Percentiles rank a stretch among this genome's conserved stretches.
Conservation (phyloP, 2,329 filamentous ascomycete species). For the Cercospora citrullina region DNA sequence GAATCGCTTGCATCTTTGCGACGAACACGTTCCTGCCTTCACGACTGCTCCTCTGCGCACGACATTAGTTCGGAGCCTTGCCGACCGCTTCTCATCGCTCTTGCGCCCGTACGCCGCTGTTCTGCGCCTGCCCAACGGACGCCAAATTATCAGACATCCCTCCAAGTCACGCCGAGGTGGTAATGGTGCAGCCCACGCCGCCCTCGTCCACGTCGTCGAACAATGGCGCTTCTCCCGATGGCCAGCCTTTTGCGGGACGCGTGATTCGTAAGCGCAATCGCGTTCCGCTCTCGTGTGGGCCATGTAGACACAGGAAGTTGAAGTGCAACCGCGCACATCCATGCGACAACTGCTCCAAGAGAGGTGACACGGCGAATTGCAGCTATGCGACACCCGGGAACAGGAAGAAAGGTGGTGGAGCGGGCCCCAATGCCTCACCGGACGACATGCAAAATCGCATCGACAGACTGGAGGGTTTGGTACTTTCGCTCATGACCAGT, state of each 20-base stretch:
- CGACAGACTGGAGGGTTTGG: slow-evolving; percentile 87
- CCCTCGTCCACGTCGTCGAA: slow-evolving; percentile 75
- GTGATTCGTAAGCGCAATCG: slow-evolving; percentile 90
- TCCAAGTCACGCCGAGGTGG: slow-evolving; percentile 3
- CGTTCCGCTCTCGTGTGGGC: slow-evolving; percentile 86
- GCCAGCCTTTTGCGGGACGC: slow-evolving; percentile 60
- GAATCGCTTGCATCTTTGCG: background rate
- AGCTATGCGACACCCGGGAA: slow-evolving; percentile 71
- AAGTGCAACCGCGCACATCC: slow-evolving; percentile 93
- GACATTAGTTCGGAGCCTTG: background rate
- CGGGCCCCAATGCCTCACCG: slow-evolving; percentile 55
- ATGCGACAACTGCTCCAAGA: slow-evolving; percentile 92
- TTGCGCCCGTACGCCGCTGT: background rate
- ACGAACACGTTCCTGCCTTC: background rate
- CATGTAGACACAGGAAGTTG: slow-evolving; percentile 90
- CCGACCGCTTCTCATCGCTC: background rate
- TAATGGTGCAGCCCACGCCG: slow-evolving; percentile 59
- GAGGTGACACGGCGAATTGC: slow-evolving; percentile 77
- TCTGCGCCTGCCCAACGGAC: background rate
- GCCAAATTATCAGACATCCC: background rate
- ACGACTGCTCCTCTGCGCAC: background rate
- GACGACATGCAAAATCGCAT: slow-evolving; percentile 99
- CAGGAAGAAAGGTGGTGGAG: slow-evolving; percentile 65
- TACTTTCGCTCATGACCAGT: slow-evolving; percentile 91
- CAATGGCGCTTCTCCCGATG: slow-evolving; percentile 75